Base-by-base conservation (phyloP, 1,284 basidiomycete species). In the Exsudoporus floridanus region DNA sequence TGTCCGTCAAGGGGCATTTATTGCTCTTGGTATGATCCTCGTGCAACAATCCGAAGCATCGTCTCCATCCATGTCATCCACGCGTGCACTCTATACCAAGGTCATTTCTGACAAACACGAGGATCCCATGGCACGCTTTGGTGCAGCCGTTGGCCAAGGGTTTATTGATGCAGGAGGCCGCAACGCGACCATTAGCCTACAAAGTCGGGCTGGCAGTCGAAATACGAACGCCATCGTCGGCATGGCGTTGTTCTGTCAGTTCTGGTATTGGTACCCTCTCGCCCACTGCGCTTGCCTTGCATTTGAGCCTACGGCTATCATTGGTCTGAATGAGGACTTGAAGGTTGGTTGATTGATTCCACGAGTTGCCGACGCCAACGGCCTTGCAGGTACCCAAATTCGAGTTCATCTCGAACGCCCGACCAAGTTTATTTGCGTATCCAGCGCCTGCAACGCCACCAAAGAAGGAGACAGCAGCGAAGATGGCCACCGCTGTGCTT, bases 201-300 rank as follows among this genome's bases (percentile, higher is more conserved):
- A 94, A 67, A 96, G 92, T 64, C 84, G 91, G 56, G 92, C 92
- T 6, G 95, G 95, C 6, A 94, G 88, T 58, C 82, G 81, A 60
- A 94, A 97, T 70, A 94, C 93, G 61, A 90, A 83, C 52, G 92
- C 94, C 4, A 92, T 98, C 56, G 92, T 98, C 36, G 95, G 95
- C 27, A 94, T 98, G 90, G 86, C 89, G 16, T 73, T 98, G 65
- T 98, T 98, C 76, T 92, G 90, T 64, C 95, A 98, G 70, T 98
- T 98, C 74, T 98, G 95, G 95, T 98, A 98, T 70, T 98, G 95
- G 95, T 98, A 94, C 73, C 95, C 95, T 33, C 77, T 98, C 27
- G 93, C 94, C n/a, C 94, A 97, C 66, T 94, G 90, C 61, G 88
- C 92, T 16, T 90, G 88, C 62, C 76, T 98, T 58, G 88, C 94